Base-by-base conservation (phyloP, 805 yeast species). In the Candida xyloterini region DNA sequence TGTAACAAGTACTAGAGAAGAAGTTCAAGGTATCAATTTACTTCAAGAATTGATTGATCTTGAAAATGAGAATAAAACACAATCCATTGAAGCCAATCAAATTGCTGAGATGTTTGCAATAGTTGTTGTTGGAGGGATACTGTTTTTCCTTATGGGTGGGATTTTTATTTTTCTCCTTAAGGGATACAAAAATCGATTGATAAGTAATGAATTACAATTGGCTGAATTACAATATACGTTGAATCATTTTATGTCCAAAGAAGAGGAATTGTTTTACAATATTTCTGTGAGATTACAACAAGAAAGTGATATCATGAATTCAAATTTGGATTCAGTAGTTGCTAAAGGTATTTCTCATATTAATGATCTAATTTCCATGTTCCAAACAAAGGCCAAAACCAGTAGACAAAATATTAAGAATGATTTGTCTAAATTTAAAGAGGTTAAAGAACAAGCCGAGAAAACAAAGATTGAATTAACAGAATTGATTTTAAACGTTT, bases 191-290 rank as follows among this genome's bases (percentile, higher is more conserved):
- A 16, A 18, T 22, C 31, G 14, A 23, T 15, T 32, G n/a, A 6
- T 9, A 8, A 15, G 24, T 7, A 14, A 13, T 14, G 35, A 37
- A 18, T 10, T 22, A 4, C 26, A 27, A 20, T 18, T 38, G 24
- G 21, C 7, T 7, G 29, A 38, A 18, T 15, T 31, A 8, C 27
- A 27, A 27, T 15, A 21, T 10, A 22, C 13, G 7, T 16, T 38
- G 32, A 21, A 37, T 21, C 35, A 37, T 5, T 31, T 30, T 15
- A n/a, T 49, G 13, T 44, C 44, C 13, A 39, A 43, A n/a, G 55
- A 52, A 16, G 51, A 48, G 11, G 55, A 51, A 10, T 30, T 47
- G 7, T 45, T 48, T 18, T 31, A 20, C 20, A 38, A 40, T 16
- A 30, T 35, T 16, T 38, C 40, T 3, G 25, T 27, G 30, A 44